Percentiles rank a stretch among this genome's conserved stretches.
phyloP scores from a whole-genome alignment of 129 eudicot genomes.

The Heracleum sosnowskyi region DNA sequence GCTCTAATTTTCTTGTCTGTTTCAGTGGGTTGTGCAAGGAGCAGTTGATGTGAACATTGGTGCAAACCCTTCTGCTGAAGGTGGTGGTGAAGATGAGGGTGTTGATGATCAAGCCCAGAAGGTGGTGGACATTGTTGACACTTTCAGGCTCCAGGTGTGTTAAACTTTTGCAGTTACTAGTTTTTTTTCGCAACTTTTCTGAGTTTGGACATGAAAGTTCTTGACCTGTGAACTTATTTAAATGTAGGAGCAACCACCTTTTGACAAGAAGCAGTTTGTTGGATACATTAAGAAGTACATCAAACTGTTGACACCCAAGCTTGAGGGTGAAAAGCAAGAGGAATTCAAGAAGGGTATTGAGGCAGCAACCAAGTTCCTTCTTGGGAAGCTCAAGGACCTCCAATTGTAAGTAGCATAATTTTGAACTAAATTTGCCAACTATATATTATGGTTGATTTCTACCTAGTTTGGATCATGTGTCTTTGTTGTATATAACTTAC shows the following conservation, averaged over 20 bases:
- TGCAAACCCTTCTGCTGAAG: slow-evolving; percentile 66
- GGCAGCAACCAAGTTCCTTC: slow-evolving; percentile 42
- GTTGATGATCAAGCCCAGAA: slow-evolving; percentile 50
- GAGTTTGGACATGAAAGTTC: neutral
- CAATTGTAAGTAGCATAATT: slow-evolving; percentile 37
- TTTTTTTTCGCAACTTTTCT: neutral
- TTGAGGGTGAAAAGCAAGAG: slow-evolving; percentile 34
- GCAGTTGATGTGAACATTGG: slow-evolving; percentile 61
- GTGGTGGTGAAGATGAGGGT: slow-evolving; percentile 56
- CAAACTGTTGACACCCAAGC: slow-evolving; percentile 45
- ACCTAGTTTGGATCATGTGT: too few relatives aligned
- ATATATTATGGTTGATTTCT: neutral
- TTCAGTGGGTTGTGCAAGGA: slow-evolving; percentile 56
- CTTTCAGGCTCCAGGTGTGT: slow-evolving; percentile 55
- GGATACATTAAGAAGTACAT: slow-evolving; percentile 48
- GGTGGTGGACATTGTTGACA: slow-evolving; percentile 69
- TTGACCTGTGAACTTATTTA: neutral
- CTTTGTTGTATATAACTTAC: neutral
- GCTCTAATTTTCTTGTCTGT: neutral
- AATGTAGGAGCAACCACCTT: slow-evolving; percentile 57
- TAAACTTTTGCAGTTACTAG: neutral
- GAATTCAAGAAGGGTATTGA: slow-evolving; percentile 43
- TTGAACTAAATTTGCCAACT: neutral
- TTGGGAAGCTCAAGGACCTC: slow-evolving; percentile 43
- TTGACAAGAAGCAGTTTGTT: slow-evolving; percentile 53